These are phyloP conservation scores for Leishmania mexicana DNA, from an alignment of 208 protist species.

Conservation along the genomic window DNA sequence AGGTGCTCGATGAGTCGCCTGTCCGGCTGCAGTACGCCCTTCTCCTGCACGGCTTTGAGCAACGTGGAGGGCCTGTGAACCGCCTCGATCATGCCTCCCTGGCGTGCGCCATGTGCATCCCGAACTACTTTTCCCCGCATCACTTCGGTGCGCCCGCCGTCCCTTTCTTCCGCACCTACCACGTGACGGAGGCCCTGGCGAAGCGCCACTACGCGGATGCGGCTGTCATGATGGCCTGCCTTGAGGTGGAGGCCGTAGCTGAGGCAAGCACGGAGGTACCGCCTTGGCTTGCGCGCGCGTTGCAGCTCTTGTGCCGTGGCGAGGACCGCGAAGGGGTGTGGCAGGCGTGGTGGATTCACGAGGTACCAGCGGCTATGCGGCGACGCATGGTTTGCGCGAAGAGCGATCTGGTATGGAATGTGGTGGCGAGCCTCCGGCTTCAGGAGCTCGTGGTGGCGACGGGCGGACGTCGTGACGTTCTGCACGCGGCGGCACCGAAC, in stretches of 20 bases:
- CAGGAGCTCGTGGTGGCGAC: slow-evolving; percentile 27
- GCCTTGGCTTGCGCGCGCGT: slow-evolving; percentile 18
- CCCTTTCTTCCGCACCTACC: slow-evolving; percentile 62
- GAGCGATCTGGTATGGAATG: slow-evolving; percentile 69
- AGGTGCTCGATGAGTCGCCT: slow-evolving; percentile 5
- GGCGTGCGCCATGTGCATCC: slow-evolving; percentile 34
- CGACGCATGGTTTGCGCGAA: slow-evolving; percentile 36
- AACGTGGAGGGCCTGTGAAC: slow-evolving; percentile 21
- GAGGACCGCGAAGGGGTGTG: slow-evolving; percentile 66
- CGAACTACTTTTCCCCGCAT: slow-evolving; percentile 72
- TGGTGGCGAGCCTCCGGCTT: slow-evolving; percentile 72
- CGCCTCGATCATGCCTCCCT: slow-evolving; percentile 45
- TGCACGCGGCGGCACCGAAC: slow-evolving; percentile 34
- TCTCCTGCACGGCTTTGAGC: slow-evolving; percentile 62
- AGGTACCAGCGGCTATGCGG: slow-evolving; percentile 39
- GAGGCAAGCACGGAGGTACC: not conserved
- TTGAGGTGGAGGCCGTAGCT: slow-evolving; percentile 18
- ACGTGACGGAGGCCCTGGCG: slow-evolving; percentile 62
- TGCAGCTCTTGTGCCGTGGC: slow-evolving; percentile 39
- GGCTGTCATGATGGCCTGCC: slow-evolving; percentile 56
- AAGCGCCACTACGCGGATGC: slow-evolving; percentile 49
- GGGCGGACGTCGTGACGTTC: slow-evolving; percentile 17
- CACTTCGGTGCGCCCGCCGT: slow-evolving; percentile 63
- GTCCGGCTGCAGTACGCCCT: slow-evolving; percentile 69
- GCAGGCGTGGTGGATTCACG: slow-evolving; percentile 44